These are phyloP conservation scores for Didymosphaeria variabile DNA, from an alignment of 2,329 filamentous ascomycete genomes.

Conservation along the genomic window DNA sequence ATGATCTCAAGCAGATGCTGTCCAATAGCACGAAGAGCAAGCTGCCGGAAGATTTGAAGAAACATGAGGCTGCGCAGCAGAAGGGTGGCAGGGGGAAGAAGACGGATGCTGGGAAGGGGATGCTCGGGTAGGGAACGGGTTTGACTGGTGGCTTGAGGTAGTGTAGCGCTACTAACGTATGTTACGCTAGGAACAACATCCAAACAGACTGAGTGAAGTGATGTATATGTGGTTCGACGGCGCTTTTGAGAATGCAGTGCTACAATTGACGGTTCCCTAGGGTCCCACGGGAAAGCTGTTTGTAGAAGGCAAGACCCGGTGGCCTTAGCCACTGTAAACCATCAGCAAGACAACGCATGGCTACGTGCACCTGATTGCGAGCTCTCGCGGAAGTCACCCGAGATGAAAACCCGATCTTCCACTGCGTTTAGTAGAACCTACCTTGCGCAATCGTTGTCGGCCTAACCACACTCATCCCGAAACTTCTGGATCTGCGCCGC, in stretches of 20 bases:
- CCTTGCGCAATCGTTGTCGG: too few species aligned
- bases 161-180: background rate
- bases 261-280: too few species aligned
- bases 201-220: background rate
- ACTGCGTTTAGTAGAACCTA: too few species aligned
- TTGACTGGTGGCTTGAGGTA: background rate
- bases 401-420: too few species aligned
- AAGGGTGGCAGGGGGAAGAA: constrained; percentile 60
- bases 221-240: background rate
- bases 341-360: too few species aligned
- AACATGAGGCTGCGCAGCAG: constrained; percentile 88
- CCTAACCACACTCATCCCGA: too few species aligned
- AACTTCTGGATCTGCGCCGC: too few species aligned
- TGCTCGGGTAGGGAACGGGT: constrained; percentile 5
- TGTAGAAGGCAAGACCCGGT: too few species aligned
- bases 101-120: constrained; percentile 5
- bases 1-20: constrained; percentile 95
- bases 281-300: too few species aligned
- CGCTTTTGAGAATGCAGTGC: background rate
- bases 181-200: background rate
- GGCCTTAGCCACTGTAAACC: too few species aligned
- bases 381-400: too few species aligned
- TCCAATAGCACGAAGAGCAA: constrained; percentile 87
- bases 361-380: too few species aligned
- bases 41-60: constrained; percentile 87